Evolutionary conservation across 139 green algal species (phyloP), one percentile per base, ranked within the genome.

Genomic region (Chlorella sp.): DNA sequence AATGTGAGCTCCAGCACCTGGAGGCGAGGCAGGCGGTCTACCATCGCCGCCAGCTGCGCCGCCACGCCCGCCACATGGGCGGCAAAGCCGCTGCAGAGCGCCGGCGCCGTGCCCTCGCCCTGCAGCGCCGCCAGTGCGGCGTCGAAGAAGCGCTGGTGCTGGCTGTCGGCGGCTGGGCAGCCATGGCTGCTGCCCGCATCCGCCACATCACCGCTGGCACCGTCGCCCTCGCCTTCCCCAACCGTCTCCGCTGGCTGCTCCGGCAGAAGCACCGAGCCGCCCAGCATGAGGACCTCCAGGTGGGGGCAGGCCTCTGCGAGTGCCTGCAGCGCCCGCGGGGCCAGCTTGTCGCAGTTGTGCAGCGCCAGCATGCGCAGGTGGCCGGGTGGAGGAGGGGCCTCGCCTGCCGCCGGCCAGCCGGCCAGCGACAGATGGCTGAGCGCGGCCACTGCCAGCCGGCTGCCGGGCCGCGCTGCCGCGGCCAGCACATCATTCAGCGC

Each of bases 1-100:
- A 96, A 95, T 0, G 89, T 94, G 2, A 96, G 83, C 79, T 96
- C 93, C 56, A 96, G 62, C 36, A 89, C 86, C 28, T 70, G 69
- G 71, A 96, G 89, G 2, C 39, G 25, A 0, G 88, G 88, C 89
- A 96, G 76, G 34, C 80, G 60, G 0, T 72, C 80, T 18, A 73
- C 83, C 12, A 86, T 26, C 16, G 76, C 64, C 21, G 65, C 70
- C 44, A 93, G 65, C 70, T 86, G 76, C 28, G 56, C 78, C 9
- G 64, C 69, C 15, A 78, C 11, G 1, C 41, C 67, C 56, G 78
- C 78, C 18, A 85, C 62, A 16, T 83, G 74, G 65, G 28, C 15
- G 36, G 30, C 60, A 16, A 39, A 72, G n/a, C 73, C 28, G 28
- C 63, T 38, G 12, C n/a, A 32, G 28, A 69, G 63, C 63, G 63